These are phyloP conservation scores for Cucurbita argyrosperma DNA, from an alignment of 306 rosid genomes.

Conservation along the genomic window DNA sequence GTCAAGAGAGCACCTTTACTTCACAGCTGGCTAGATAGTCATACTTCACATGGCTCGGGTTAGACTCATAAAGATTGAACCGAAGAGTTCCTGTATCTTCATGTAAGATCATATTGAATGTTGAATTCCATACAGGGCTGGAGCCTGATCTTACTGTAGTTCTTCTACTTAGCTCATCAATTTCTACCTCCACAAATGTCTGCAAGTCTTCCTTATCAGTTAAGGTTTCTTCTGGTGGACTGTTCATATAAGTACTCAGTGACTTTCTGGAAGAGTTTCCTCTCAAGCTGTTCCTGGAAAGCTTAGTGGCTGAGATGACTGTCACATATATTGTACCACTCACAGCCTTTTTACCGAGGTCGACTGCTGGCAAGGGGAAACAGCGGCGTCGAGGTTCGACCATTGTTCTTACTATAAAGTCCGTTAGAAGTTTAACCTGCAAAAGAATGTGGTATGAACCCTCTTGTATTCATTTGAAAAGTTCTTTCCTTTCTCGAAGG, in stretches of 20 bases:
- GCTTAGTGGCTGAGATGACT: slow-evolving; percentile 66
- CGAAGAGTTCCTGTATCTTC: slow-evolving; percentile 60
- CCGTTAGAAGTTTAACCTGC: slow-evolving; percentile 69
- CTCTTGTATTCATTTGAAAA: not conserved
- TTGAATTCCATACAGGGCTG: slow-evolving; percentile 77
- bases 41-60: slow-evolving; percentile 58
- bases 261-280: slow-evolving; percentile 44
- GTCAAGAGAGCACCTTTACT: slow-evolving; percentile 44
- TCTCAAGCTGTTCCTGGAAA: slow-evolving; percentile 50
- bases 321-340: slow-evolving; percentile 72
- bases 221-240: slow-evolving; percentile 33
- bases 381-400: slow-evolving; percentile 97
- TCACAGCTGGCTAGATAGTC: slow-evolving; percentile 83
- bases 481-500: not conserved
- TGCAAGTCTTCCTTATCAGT: slow-evolving; percentile 55
- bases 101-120: slow-evolving; percentile 87
- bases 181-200: slow-evolving; percentile 88
- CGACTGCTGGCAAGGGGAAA: slow-evolving; percentile 64
- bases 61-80: slow-evolving; percentile 57
- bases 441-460: not conserved
- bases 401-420: slow-evolving; percentile 74
- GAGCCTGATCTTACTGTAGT: slow-evolving; percentile 53
- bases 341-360: slow-evolving; percentile 59
- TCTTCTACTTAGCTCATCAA: slow-evolving; percentile 66
- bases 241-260: slow-evolving; percentile 24